phyloP scores from a whole-genome alignment of 768 basidiomycete species.

The Serpula lacrymans region DNA sequence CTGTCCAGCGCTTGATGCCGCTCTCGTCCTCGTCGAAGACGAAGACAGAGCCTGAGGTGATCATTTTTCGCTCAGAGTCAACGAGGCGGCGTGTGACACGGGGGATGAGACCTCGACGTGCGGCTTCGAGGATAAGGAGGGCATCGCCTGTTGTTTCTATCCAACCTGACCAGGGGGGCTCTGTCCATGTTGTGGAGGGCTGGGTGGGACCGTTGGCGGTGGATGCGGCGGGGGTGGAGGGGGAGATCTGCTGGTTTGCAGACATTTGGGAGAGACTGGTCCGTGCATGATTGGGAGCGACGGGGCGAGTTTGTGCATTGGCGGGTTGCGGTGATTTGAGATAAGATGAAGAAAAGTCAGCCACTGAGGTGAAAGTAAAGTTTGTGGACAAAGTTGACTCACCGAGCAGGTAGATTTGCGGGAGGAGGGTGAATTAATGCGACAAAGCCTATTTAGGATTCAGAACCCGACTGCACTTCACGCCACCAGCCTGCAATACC shows the following conservation, averaged over 20 bases:
- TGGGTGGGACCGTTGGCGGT: conserved; percentile 24
- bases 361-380: conserved; percentile 50
- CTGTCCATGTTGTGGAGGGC: conserved; percentile 59
- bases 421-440: conserved; percentile 47
- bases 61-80: conserved; percentile 90
- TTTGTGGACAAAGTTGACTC: conserved; percentile 70
- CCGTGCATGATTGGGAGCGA: conserved; percentile 7
- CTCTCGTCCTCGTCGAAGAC: conserved; percentile 98
- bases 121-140: conserved; percentile 94
- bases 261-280: conserved; percentile 27
- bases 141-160: conserved; percentile 95
- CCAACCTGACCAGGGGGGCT: conserved; percentile 92
- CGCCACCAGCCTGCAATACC: conserved; percentile 25
- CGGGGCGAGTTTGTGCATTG: conserved; percentile 9
- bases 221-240: conserved; percentile 16
- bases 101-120: conserved; percentile 84
- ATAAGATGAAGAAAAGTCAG: conserved; percentile 32
- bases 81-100: conserved; percentile 89
- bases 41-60: conserved; percentile 90
- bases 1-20: conserved; percentile 97
- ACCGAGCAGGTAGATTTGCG: conserved; percentile 64
- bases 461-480: conserved; percentile 19
- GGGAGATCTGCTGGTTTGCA: conserved; percentile 27
- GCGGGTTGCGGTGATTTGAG: conserved; percentile 20
- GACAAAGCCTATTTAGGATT: conserved; percentile 25